Evolutionary conservation across 73 alveolate species (phyloP).

Genomic region (Effrenium voratum): DNA sequence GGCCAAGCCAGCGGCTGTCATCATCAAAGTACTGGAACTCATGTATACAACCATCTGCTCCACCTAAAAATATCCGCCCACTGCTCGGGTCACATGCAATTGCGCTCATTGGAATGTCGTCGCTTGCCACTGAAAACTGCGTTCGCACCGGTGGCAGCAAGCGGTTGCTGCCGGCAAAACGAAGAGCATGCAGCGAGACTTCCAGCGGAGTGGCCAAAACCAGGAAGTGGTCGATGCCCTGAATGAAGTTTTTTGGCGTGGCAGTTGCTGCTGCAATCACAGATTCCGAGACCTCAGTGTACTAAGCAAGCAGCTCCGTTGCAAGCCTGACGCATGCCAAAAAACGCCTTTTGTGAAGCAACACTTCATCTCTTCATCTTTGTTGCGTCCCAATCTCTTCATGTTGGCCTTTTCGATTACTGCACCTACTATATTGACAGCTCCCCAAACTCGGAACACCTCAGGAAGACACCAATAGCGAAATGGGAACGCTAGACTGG

Average conservation of each 20-base stretch:
- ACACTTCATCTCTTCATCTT: neutral
- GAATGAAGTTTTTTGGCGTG: conserved; percentile 56
- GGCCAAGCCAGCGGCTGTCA: conserved; percentile 49
- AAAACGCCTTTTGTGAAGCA: neutral
- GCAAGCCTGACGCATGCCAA: neutral
- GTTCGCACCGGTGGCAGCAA: conserved; percentile 83
- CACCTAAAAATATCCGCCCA: conserved; percentile 82
- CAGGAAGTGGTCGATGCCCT: conserved; percentile 44
- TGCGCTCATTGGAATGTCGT: conserved; percentile 48
- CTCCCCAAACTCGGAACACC: too few relatives aligned
- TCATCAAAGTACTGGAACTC: conserved; percentile 85
- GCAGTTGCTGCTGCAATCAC: conserved; percentile 79
- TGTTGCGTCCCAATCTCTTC: too few relatives aligned
- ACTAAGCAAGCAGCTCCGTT: neutral
- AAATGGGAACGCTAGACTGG: too few relatives aligned
- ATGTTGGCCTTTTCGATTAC: too few relatives aligned
- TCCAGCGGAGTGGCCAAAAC: conserved; percentile 77
- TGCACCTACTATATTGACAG: too few relatives aligned
- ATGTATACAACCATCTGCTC: conserved; percentile 88
- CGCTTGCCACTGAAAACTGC: conserved; percentile 70
- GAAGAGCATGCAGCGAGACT: conserved; percentile 74
- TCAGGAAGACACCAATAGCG: too few relatives aligned
- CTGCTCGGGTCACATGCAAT: conserved; percentile 11
- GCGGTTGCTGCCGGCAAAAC: conserved; percentile 91
- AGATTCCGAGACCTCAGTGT: conserved; percentile 46